Evolutionary conservation across 2,329 filamentous ascomycete genomes (phyloP), one percentile per base, ranked within the genome.

Genomic region (Claviceps humidiphila): DNA sequence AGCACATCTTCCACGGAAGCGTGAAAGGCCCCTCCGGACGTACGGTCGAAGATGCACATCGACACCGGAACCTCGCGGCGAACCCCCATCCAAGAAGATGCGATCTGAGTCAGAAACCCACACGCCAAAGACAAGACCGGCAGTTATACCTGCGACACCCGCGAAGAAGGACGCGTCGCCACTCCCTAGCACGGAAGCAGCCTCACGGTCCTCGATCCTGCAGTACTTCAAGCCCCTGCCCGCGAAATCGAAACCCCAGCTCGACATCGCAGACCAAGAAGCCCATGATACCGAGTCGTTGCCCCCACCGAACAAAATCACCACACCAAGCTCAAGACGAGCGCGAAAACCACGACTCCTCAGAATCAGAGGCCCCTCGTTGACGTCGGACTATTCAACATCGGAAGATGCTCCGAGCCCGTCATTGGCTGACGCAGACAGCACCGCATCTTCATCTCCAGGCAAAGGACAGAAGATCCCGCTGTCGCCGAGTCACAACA

Each of bases 151-250:
- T 34, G 30, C 24, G 42, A 14, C 22, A 8, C 44, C 46, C 1
- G 17, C 39, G 49, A 2, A 51, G 49, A 6, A 30, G 46, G 5
- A 51, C 42, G 2, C 44, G 22, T 13, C 45, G n/a, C 38, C 44
- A 2, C 16, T 43, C 14, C 44, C 49, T 17, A 44, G 43, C n/a
- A 37, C 26, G 9, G 50, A 30, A 34, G 52, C 38, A 14, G 39
- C 4, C 16, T 34, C 5, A 22, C 51, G 66, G 49, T 60, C 62
- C 0, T 71, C 69, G 0, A 73, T 73, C 5, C 55, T 72, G 47
- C 66, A 58, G 51, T 73, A 72, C 54, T 73, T 73, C 57, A 68
- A 67, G 40, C 69, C 65, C 2, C n/a, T 66, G 14, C 50, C 58
- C 17, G 52, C 52, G 0, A 49, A 40, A 3, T 54, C 4, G 53